Base-by-base conservation (phyloP, 768 basidiomycete genomes). In the Paxillus rubicundulus region DNA sequence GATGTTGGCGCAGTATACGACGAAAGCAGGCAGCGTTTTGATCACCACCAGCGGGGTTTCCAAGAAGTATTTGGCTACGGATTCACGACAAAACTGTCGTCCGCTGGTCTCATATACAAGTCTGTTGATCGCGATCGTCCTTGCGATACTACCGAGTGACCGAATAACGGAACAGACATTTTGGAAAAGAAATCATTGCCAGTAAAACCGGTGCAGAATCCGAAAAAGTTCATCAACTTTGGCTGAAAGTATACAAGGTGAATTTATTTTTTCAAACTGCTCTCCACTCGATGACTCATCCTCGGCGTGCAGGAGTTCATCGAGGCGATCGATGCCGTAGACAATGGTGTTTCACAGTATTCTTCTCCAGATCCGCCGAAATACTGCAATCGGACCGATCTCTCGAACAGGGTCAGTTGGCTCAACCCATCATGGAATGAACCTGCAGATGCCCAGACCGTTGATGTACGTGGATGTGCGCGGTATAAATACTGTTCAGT, bases 41-140 rank as follows among this genome's bases (percentile, higher is more conserved):
- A 99, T 70, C 96, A 99, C 66, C 96, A 99, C 65, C 96, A 99
- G 64, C 83, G 95, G 38, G 94, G 89, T 0, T 99, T 99, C 69
- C 77, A 75, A 6, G 89, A 96, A 65, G 81, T 89, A 21, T 97
- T 99, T 65, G 96, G 93, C 2, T 76, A 87, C 58, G 92, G 89
- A 9, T 93, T 89, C 65, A 72, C 71, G 18, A 98, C 92, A 50
- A 99, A 98, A 73, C 72, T 99, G 32, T 90, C 87, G 18, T 92
- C 89, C 14, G 96, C 96, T 2, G 96, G 96, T 13, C 74, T 99
- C 58, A 80, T 99, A 32, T 98, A 96, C 82, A 99, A 98, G 96
- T 92, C 61, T 52, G 83, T 71, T 7, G 10, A 18, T 45, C 36
- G 13, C 5, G 10, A 18, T 45, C 36, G 13, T 50, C 18, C 33